These are phyloP conservation scores for Podila epigama DNA, from an alignment of 192 early-diverging fungal species.

Conservation along the genomic window DNA sequence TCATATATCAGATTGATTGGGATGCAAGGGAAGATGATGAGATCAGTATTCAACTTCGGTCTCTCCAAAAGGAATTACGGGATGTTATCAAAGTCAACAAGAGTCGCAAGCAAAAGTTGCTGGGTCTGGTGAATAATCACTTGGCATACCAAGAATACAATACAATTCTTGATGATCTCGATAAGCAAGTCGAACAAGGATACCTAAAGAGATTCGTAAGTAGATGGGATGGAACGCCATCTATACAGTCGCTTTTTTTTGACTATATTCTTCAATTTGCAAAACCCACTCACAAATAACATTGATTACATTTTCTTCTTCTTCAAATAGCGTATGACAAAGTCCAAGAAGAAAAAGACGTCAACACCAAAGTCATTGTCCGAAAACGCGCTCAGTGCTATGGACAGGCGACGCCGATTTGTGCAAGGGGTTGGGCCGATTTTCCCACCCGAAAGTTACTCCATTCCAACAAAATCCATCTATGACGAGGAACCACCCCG, in stretches of 20 bases:
- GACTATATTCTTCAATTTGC: too few species aligned
- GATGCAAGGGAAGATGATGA: conserved; percentile 77
- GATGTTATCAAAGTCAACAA: conserved; percentile 74
- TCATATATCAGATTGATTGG: conserved; percentile 64
- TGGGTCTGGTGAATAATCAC: conserved; percentile 72
- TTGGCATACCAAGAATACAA: conserved; percentile 90
- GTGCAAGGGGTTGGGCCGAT: conserved; percentile 70
- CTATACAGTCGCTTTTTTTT: too few species aligned
- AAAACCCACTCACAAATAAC: too few species aligned
- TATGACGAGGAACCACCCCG: conserved; percentile 45
- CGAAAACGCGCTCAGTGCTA: conserved; percentile 68
- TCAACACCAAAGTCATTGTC: conserved; percentile 65
- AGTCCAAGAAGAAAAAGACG: conserved; percentile 74
- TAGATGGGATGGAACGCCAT: conserved; percentile 13
- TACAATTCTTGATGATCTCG: conserved; percentile 84
- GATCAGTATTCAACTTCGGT: conserved; percentile 72
- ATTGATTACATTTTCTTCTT: background rate
- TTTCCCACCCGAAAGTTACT: conserved; percentile 51
- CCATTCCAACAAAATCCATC: conserved; percentile 51
- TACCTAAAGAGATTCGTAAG: conserved; percentile 87
- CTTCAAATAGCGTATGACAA: conserved; percentile 59
- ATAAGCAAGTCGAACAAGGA: conserved; percentile 88
- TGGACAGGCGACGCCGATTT: conserved; percentile 72
- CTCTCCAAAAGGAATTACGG: conserved; percentile 74
- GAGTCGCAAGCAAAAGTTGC: conserved; percentile 68